Conservation (phyloP, 345 rosid genomes). For the Punica granatum region DNA sequence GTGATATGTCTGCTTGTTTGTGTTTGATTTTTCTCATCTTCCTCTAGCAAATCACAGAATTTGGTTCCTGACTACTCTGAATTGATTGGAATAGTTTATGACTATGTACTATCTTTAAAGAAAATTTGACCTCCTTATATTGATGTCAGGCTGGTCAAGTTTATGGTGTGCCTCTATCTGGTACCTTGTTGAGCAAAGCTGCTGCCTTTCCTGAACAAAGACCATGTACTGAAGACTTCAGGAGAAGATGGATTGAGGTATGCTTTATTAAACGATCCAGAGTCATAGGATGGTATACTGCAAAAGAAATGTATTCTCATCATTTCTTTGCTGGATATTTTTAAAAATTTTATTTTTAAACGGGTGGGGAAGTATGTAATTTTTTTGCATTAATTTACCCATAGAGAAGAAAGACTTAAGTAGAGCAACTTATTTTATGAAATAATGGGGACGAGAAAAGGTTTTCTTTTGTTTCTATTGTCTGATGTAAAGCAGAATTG, state of each 20-base stretch:
- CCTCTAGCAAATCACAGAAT: not conserved
- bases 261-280: slow-evolving; percentile 1
- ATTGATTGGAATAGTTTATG: too few species aligned
- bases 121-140: not conserved
- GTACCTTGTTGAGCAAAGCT: slow-evolving; percentile 65
- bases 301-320: not conserved
- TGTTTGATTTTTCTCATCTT: not conserved
- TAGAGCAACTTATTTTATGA: not conserved
- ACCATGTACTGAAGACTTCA: slow-evolving; percentile 69
- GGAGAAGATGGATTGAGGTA: slow-evolving; percentile 98
- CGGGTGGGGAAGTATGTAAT: not conserved
- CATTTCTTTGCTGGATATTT: not conserved
- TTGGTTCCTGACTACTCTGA: too few species aligned
- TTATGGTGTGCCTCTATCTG: slow-evolving; percentile 92
- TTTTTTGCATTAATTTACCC: not conserved
- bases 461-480: not conserved
- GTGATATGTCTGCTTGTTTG: slow-evolving; percentile 22
- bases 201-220: slow-evolving; percentile 82
- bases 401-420: not conserved
- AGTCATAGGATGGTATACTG: not conserved
- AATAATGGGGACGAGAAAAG: not conserved
- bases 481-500: not conserved
- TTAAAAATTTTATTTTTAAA: not conserved
- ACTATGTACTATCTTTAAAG: not conserved
- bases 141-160: slow-evolving; percentile 88